Percentiles rank a stretch among this genome's conserved stretches.
Conservation (phyloP, 2,329 filamentous ascomycete species). For the Triangularia setosa region DNA sequence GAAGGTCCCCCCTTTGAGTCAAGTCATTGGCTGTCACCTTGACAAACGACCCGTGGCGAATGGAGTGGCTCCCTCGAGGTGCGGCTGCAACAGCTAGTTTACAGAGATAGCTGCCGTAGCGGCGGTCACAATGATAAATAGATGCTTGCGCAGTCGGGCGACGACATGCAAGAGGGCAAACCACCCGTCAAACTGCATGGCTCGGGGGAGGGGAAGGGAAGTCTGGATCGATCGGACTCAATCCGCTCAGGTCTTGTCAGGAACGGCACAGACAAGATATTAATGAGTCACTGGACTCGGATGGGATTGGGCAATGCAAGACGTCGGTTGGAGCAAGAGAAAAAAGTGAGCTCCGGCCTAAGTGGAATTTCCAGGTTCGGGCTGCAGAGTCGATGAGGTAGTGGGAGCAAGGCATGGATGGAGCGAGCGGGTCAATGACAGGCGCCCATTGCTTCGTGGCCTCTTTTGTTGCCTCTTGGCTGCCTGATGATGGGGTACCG, state of each 20-base stretch:
- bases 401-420: background rate
- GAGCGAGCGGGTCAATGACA: background rate
- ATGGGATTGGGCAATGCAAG: background rate
- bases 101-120: background rate
- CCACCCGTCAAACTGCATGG: background rate
- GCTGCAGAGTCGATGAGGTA: background rate
- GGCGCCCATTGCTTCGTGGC: background rate
- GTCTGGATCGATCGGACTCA: background rate
- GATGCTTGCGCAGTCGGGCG: background rate
- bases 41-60: background rate
- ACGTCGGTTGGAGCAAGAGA: slow-evolving; percentile 4
- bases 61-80: background rate
- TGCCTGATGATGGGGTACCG: background rate
- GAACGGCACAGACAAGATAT: background rate
- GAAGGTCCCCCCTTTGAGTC: background rate
- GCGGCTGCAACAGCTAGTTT: background rate
- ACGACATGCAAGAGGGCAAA: background rate
- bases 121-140: background rate
- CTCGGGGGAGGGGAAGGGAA: background rate
- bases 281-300: slow-evolving; percentile 26
- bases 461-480: background rate
- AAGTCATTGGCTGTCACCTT: background rate
- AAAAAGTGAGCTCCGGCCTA: background rate
- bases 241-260: background rate
- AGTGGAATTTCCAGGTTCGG: background rate